These are phyloP conservation scores for Suillus weaverae DNA, from an alignment of 768 basidiomycete genomes.

Conservation along the genomic window DNA sequence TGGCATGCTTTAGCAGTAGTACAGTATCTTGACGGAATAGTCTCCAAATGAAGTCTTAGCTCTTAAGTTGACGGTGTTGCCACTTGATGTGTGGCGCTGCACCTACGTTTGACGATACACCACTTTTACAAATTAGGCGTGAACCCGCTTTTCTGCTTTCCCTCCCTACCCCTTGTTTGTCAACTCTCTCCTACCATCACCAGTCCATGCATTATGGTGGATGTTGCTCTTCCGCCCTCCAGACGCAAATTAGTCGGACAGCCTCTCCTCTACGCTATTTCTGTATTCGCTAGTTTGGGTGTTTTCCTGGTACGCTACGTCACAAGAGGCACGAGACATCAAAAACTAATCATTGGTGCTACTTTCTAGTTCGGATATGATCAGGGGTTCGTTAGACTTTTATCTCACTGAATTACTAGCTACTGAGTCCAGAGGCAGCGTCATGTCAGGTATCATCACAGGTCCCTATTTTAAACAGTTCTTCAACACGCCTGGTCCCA, in stretches of 20 bases:
- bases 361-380: conserved; percentile 74
- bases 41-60: not conserved
- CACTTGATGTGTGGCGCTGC: conserved; percentile 21
- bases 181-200: conserved; percentile 15
- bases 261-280: conserved; percentile 75
- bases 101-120: conserved; percentile 5
- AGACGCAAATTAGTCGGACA: conserved; percentile 70
- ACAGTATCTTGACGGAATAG: not conserved
- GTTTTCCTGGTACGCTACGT: conserved; percentile 71
- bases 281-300: conserved; percentile 79
- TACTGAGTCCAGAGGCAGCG: conserved; percentile 42
- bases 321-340: conserved; percentile 4
- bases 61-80: not conserved
- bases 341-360: conserved; percentile 1
- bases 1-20: conserved; percentile 47
- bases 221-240: conserved; percentile 26
- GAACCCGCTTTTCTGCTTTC: conserved; percentile 4
- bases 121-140: not conserved
- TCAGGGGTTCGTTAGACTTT: conserved; percentile 58
- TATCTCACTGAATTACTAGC: conserved; percentile 12
- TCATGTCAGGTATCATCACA: conserved; percentile 92
- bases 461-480: conserved; percentile 79
- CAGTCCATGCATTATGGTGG: conserved; percentile 52
- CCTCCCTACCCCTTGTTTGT: conserved; percentile 12
- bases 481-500: conserved; percentile 74